Base-by-base conservation (phyloP, 352 stramenopile genomes). In the Phytophthora sojae region DNA sequence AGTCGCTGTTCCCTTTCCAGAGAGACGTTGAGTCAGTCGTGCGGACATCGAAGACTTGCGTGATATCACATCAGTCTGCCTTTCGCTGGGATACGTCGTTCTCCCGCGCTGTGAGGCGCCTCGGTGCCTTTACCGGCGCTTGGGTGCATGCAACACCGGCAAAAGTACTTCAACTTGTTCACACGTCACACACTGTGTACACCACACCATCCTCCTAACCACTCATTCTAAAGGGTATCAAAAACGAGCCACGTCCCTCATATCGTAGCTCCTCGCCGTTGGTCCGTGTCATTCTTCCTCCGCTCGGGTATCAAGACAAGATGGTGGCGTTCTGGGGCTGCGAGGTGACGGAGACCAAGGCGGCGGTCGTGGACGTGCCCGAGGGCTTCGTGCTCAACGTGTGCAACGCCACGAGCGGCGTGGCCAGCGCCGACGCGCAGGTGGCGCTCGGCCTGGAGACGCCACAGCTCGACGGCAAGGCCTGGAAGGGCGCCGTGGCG, bases 341-440 rank as follows among this genome's bases (percentile, higher is more conserved):
- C 29, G 69, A 85, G 44, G 81, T 92, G 54, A 82, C 81, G 37
- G 82, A 90, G 55, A 82, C 67, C 37, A 91, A 92, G 69, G 72
- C 81, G 15, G 72, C 75, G 23, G 60, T 75, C 6, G 81, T 92
- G 17, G 67, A 83, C 21, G 75, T 91, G 11, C 83, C 85, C 25
- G 74, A 83, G 37, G 79, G 79, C 58, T 85, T 85, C 52, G 85
- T 92, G 60, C 80, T 92, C 35, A 92, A 89, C 62, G 78, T 91
- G 39, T 79, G 73, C 53, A 89, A 88, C 67, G 85, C 75, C 58
- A 86, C 82, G 14, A 74, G 80, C 37, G 59, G 52, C 39, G 39
- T 58, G 15, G 70, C 71, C 25, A 72, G 53, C 54, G 21, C 65
- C 6, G 71, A 82, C 2, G 51, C 56, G 21, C 69, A 73, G 30